A percentile compares a stretch with the other conserved stretches of the same genome.
Conservation (phyloP, 345 rosid genomes). For the Cardamine occulta region DNA sequence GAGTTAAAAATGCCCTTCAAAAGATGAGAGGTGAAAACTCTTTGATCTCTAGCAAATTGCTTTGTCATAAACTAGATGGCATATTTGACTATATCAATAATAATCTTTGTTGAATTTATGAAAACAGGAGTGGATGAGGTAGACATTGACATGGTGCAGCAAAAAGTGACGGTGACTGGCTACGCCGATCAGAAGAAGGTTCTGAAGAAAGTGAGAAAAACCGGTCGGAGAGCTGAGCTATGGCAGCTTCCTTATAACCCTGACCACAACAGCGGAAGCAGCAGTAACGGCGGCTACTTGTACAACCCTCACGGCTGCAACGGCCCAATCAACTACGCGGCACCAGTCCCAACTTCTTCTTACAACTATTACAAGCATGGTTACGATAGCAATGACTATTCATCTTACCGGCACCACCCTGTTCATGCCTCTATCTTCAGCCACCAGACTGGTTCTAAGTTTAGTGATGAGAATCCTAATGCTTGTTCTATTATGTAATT, state of each 20-base stretch:
- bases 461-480: slow-evolving; percentile 89
- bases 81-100: not conserved
- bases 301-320: slow-evolving; percentile 64
- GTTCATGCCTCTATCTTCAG: slow-evolving; percentile 56
- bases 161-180: slow-evolving; percentile 84
- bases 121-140: slow-evolving; percentile 72
- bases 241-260: slow-evolving; percentile 85
- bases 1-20: slow-evolving; percentile 61
- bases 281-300: slow-evolving; percentile 38
- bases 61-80: not conserved
- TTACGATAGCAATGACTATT: slow-evolving; percentile 55
- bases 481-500: slow-evolving; percentile 76
- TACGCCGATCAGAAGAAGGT: slow-evolving; percentile 84
- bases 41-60: not conserved
- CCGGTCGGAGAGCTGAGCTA: slow-evolving; percentile 82
- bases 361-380: slow-evolving; percentile 93
- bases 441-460: slow-evolving; percentile 63
- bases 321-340: slow-evolving; percentile 56
- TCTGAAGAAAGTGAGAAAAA: slow-evolving; percentile 65
- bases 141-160: slow-evolving; percentile 69
- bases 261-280: slow-evolving; percentile 39
- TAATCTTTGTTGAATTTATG: not conserved
- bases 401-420: slow-evolving; percentile 54
- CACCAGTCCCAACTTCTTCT: slow-evolving; percentile 66
- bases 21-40: slow-evolving; percentile 63